These are phyloP conservation scores for Aulographum hederae DNA, from an alignment of 2,329 filamentous ascomycete species.

Conservation along the genomic window DNA sequence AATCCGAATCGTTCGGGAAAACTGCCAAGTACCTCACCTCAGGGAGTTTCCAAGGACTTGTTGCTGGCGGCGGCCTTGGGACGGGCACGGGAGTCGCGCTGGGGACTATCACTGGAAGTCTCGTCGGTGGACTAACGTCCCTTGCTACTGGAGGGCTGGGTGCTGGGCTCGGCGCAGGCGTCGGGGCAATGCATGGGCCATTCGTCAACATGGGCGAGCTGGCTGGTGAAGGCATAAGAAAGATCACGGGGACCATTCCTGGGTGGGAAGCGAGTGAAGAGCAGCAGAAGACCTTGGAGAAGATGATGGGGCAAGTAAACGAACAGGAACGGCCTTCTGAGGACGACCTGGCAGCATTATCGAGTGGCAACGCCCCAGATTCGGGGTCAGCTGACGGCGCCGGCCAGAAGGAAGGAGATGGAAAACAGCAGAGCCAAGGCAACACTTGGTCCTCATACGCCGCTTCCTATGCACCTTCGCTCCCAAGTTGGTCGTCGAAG, in stretches of 20 bases:
- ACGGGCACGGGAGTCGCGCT: conserved; percentile 16
- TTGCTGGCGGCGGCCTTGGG: conserved; percentile 19
- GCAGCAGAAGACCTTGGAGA: conserved; percentile 15
- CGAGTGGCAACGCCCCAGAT: not conserved
- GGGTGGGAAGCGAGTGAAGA: conserved; percentile 15
- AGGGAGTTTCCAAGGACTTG: conserved; percentile 20
- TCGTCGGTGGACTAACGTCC: conserved; percentile 16
- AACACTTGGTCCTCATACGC: too few species aligned
- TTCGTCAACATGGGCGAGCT: conserved; percentile 18
- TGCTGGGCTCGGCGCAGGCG: conserved; percentile 16
- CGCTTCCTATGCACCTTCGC: too few species aligned
- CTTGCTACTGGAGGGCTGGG: conserved; percentile 17
- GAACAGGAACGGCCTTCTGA: conserved; percentile 1
- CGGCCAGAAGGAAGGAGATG: not conserved
- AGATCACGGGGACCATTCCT: conserved; percentile 15
- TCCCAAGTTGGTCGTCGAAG: too few species aligned
- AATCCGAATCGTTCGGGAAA: conserved; percentile 22
- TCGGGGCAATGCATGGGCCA: conserved; percentile 17
- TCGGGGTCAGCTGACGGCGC: not conserved
- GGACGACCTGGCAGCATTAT: conserved; percentile 2
- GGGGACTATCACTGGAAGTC: conserved; percentile 16
- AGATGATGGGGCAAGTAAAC: conserved; percentile 3
- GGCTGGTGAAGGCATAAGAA: conserved; percentile 16
- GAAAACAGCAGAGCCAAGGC: too few species aligned
- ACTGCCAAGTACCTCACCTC: conserved; percentile 21